These are phyloP conservation scores for Stagonosporopsis chrysanthemi DNA, from an alignment of 2,329 filamentous ascomycete species.

Conservation along the genomic window DNA sequence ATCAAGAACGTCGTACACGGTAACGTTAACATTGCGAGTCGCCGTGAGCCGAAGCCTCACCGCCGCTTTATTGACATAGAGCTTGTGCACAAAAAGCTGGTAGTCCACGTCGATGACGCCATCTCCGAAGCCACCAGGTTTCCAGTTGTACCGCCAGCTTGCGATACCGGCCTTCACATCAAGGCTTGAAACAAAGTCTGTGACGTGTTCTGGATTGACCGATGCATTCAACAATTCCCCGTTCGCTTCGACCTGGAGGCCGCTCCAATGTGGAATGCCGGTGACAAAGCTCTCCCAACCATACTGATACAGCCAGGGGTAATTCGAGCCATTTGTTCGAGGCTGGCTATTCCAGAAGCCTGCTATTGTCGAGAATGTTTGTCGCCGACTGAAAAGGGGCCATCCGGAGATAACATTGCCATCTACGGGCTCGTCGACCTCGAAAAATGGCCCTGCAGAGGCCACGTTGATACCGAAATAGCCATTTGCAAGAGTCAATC, in stretches of 20 bases:
- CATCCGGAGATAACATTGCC: slow-evolving; percentile 69
- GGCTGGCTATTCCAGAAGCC: slow-evolving; percentile 71
- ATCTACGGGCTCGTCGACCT: slow-evolving; percentile 59
- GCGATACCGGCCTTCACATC: slow-evolving; percentile 69
- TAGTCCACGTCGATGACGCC: slow-evolving; percentile 67
- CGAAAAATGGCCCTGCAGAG: slow-evolving; percentile 68
- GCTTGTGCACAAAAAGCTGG: slow-evolving; percentile 70
- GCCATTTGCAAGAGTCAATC: slow-evolving; percentile 63
- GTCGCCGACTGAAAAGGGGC: slow-evolving; percentile 69
- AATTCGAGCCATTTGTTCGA: slow-evolving; percentile 67
- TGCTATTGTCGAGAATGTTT: slow-evolving; percentile 71
- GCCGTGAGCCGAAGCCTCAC: slow-evolving; percentile 68
- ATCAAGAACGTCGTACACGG: slow-evolving; percentile 71
- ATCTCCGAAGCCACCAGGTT: slow-evolving; percentile 54
- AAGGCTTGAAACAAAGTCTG: slow-evolving; percentile 66
- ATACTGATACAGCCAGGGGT: slow-evolving; percentile 72
- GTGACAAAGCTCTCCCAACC: slow-evolving; percentile 74
- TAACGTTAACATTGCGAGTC: slow-evolving; percentile 60
- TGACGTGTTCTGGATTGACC: slow-evolving; percentile 65
- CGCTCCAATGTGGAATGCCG: slow-evolving; percentile 74
- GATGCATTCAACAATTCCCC: slow-evolving; percentile 66
- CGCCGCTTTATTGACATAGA: slow-evolving; percentile 67
- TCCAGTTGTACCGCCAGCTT: slow-evolving; percentile 73
- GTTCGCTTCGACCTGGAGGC: slow-evolving; percentile 64
- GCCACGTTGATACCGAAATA: slow-evolving; percentile 71